A percentile compares a stretch with the other conserved stretches of the same genome.
Conservation (phyloP, 1,284 basidiomycete genomes). For the Heterobasidion irregulare region DNA sequence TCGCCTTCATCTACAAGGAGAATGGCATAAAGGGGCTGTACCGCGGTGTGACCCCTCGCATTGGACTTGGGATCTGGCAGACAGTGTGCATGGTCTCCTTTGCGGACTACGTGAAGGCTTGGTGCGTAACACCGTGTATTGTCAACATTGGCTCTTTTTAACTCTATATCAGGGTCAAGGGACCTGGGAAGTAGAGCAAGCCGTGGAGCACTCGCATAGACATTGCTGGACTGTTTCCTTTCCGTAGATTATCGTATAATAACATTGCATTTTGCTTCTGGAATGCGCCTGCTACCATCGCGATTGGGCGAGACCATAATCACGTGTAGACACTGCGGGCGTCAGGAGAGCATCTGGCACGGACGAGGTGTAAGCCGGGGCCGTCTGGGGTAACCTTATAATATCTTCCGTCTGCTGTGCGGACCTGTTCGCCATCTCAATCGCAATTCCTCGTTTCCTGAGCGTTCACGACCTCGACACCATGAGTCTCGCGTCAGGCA, state of each 20-base stretch:
- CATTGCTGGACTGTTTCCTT: background rate
- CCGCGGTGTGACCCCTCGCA: constrained; percentile 94
- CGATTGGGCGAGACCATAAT: too few relatives aligned
- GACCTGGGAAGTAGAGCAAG: background rate
- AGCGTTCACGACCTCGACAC: background rate
- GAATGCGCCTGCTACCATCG: background rate
- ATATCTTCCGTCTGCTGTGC: background rate
- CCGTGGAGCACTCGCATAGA: background rate
- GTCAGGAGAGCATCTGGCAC: background rate
- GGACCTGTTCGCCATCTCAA: background rate
- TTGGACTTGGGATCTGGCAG: constrained; percentile 95
- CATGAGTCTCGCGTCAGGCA: background rate
- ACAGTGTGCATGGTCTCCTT: constrained; percentile 98
- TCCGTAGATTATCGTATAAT: background rate
- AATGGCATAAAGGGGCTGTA: constrained; percentile 97
- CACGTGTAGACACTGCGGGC: background rate
- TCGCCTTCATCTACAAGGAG: constrained; percentile 90
- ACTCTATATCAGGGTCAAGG: background rate
- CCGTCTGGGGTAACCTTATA: background rate
- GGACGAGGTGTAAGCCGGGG: background rate
- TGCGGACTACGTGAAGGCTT: constrained; percentile 88
- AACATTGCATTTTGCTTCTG: background rate
- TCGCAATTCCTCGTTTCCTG: background rate
- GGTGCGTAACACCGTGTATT: constrained; percentile 24
- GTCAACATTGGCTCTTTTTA: background rate